phyloP scores from a whole-genome alignment of 2,329 filamentous ascomycete species.

The Endothia cerciana region DNA sequence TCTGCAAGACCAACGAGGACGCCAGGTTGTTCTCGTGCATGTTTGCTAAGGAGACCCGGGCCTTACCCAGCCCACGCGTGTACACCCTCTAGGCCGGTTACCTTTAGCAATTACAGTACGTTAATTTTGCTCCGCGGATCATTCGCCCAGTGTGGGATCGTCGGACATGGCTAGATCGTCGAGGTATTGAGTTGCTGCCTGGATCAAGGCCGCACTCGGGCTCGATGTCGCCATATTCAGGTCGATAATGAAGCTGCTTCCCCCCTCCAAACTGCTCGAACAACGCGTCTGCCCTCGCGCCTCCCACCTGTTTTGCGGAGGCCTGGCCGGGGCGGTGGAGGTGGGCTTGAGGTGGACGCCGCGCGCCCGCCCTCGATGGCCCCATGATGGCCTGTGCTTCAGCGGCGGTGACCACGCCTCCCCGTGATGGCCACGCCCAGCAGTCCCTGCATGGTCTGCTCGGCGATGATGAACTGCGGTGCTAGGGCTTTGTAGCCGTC shows the following conservation, averaged over 20 bases:
- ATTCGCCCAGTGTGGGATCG: background rate
- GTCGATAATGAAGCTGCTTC: constrained; percentile 21
- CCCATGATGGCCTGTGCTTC: constrained; percentile 27
- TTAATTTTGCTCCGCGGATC: background rate
- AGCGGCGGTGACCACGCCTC: constrained; percentile 22
- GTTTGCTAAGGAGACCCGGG: no score
- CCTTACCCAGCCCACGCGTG: no score
- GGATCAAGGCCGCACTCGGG: constrained; percentile 16
- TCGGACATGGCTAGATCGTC: constrained; percentile 20
- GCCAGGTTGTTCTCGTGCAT: no score
- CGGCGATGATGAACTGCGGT: constrained; percentile 33
- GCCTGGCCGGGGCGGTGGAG: background rate
- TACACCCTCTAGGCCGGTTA: no score
- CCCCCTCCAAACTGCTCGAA: background rate
- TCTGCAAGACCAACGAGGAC: no score
- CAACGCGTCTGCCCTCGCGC: background rate
- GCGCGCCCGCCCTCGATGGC: background rate
- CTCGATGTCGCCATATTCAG: constrained; percentile 20
- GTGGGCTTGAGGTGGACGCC: background rate
- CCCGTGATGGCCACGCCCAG: constrained; percentile 34
- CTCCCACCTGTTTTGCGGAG: background rate
- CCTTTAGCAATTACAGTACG: background rate
- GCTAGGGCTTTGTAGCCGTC: constrained; percentile 35
- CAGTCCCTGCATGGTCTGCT: constrained; percentile 34
- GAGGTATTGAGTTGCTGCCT: constrained; percentile 7